These are phyloP conservation scores for Thalassiosira mediterranea DNA, from an alignment of 352 stramenopile genomes.

Conservation along the genomic window DNA sequence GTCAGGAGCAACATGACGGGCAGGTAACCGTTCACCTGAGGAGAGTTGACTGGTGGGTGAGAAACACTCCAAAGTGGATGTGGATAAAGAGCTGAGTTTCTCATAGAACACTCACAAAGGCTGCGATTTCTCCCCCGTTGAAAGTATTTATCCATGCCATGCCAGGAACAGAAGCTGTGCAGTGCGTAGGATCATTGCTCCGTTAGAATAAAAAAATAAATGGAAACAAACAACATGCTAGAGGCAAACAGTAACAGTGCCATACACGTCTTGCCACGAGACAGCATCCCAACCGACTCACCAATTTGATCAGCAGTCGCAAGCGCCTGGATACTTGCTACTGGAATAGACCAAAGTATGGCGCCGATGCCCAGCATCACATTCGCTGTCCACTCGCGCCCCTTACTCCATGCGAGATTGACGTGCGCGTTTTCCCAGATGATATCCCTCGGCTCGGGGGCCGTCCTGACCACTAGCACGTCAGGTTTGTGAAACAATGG, in stretches of 20 bases:
- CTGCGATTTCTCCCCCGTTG: conserved; percentile 64
- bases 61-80: too few species aligned
- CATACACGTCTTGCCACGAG: too few species aligned
- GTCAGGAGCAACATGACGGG: conserved; percentile 79
- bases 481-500: conserved; percentile 75
- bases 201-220: too few species aligned
- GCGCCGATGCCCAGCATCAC: conserved; percentile 68
- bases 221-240: too few species aligned
- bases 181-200: too few species aligned
- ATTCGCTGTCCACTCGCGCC: conserved; percentile 71
- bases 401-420: conserved; percentile 40
- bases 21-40: conserved; percentile 81
- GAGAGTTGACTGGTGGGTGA: too few species aligned
- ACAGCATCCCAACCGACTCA: too few species aligned
- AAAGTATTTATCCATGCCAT: conserved; percentile 70
- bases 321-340: conserved; percentile 70
- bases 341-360: conserved; percentile 79
- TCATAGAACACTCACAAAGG: conserved; percentile 70
- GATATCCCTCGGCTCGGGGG: conserved; percentile 81
- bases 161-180: conserved; percentile 51
- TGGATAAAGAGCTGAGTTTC: too few species aligned
- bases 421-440: conserved; percentile 81
- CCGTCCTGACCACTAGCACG: conserved; percentile 66
- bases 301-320: conserved; percentile 36
- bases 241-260: too few species aligned